These are phyloP conservation scores for Fusarium tupiense DNA, from an alignment of 2,329 filamentous ascomycete species.

Conservation along the genomic window DNA sequence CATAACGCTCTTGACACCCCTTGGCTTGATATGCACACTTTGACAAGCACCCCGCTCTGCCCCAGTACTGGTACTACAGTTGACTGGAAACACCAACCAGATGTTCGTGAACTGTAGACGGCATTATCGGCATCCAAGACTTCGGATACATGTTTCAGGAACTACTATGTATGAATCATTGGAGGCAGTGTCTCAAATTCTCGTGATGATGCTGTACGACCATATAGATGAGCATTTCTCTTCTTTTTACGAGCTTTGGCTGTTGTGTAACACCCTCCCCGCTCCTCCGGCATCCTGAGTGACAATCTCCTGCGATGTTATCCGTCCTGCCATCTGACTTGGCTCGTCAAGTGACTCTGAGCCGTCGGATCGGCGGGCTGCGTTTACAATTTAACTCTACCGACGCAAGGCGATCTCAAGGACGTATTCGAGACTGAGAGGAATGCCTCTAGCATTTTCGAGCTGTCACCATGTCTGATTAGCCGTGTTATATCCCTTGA, in stretches of 20 bases:
- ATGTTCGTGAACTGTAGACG: neutral
- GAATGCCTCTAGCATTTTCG: conserved; percentile 1
- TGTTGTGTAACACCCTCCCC: conserved; percentile 16
- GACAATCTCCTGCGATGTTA: conserved; percentile 11
- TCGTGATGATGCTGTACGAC: conserved; percentile 26
- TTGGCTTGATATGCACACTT: neutral
- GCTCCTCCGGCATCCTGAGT: conserved; percentile 1
- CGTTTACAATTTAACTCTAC: neutral
- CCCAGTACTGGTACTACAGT: neutral
- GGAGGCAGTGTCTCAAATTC: conserved; percentile 17
- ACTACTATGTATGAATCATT: neutral
- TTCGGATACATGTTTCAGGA: conserved; percentile 18
- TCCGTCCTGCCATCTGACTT: neutral
- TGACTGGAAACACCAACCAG: conserved; percentile 2
- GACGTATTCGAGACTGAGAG: conserved; percentile 13
- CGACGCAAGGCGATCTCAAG: neutral
- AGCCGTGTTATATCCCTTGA: neutral
- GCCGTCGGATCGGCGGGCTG: conserved; percentile 21
- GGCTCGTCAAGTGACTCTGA: conserved; percentile 8
- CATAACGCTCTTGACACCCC: conserved; percentile 2
- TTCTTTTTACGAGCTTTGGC: neutral
- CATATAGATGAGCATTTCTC: neutral
- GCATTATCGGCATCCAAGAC: conserved; percentile 9
- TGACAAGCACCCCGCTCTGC: neutral
- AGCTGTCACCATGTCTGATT: conserved; percentile 1